Conservation (phyloP, 345 rosid species). For the Trapa incisa region DNA sequence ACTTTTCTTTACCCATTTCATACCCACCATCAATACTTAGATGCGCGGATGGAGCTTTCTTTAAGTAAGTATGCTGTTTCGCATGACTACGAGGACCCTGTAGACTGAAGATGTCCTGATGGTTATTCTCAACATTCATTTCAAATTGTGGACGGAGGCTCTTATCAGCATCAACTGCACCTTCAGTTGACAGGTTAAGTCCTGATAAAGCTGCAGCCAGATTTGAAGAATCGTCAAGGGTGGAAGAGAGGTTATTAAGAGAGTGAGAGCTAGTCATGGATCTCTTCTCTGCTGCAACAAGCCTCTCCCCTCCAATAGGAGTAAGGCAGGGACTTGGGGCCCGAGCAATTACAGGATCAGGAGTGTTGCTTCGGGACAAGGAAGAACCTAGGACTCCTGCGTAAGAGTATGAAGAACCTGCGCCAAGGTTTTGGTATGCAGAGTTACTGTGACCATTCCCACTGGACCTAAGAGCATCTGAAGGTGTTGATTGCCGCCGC, state of each 20-base stretch:
- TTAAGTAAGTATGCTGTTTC: slow-evolving; percentile 26
- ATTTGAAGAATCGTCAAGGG: slow-evolving; percentile 44
- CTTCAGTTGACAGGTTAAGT: slow-evolving; percentile 44
- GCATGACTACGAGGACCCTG: slow-evolving; percentile 30
- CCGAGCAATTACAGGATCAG: slow-evolving; percentile 75
- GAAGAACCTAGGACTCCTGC: slow-evolving; percentile 76
- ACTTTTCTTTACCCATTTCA: slow-evolving; percentile 29
- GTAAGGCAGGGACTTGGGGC: slow-evolving; percentile 83
- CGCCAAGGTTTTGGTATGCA: slow-evolving; percentile 34
- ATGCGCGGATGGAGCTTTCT: slow-evolving; percentile 29
- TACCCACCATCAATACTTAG: slow-evolving; percentile 23
- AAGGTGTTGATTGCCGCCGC: slow-evolving; percentile 26
- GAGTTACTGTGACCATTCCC: slow-evolving; percentile 39
- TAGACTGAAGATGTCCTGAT: slow-evolving; percentile 38
- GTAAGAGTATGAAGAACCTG: slow-evolving; percentile 45
- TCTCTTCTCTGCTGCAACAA: slow-evolving; percentile 47
- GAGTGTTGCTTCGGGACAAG: slow-evolving; percentile 73
- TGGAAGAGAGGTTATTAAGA: slow-evolving; percentile 39
- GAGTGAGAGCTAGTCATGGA: slow-evolving; percentile 33
- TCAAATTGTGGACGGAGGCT: slow-evolving; percentile 23
- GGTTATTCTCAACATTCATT: slow-evolving; percentile 34
- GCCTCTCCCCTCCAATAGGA: slow-evolving; percentile 76
- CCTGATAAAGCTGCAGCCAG: slow-evolving; percentile 54
- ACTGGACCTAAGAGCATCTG: slow-evolving; percentile 22
- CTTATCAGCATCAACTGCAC: slow-evolving; percentile 27